Percentiles rank a stretch among this genome's conserved stretches.
Conservation (phyloP, 441 rosid genomes). For the Sinapis alba region DNA sequence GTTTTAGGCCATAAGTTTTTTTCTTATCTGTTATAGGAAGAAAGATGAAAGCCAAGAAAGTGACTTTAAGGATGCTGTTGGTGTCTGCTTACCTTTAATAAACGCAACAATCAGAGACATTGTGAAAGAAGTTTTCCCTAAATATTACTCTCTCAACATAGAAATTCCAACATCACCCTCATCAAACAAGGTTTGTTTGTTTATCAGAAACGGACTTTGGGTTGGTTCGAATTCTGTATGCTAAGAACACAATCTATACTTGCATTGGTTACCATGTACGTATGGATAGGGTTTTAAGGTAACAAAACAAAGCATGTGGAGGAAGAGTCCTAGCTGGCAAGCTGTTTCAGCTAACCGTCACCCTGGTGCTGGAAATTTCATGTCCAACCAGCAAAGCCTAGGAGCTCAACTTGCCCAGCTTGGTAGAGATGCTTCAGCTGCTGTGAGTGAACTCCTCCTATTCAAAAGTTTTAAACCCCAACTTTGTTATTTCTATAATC, state of each 20-base stretch:
- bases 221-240: not conserved
- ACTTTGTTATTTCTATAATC: not conserved
- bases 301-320: constrained; percentile 83
- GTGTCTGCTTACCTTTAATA: constrained; percentile 80
- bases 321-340: constrained; percentile 72
- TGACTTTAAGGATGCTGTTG: constrained; percentile 88
- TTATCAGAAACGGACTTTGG: not conserved
- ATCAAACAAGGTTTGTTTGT: constrained; percentile 64
- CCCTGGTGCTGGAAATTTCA: constrained; percentile 68
- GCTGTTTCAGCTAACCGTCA: constrained; percentile 86
- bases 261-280: not conserved
- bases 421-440: constrained; percentile 97
- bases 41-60: constrained; percentile 89
- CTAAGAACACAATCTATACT: not conserved
- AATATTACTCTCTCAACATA: constrained; percentile 68
- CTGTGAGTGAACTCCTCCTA: constrained; percentile 55
- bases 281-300: constrained; percentile 75
- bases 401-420: constrained; percentile 95
- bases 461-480: not conserved
- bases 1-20: constrained; percentile 7
- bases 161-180: constrained; percentile 89
- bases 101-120: constrained; percentile 81
- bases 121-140: constrained; percentile 76
- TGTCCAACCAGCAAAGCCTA: constrained; percentile 95
- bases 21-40: constrained; percentile 56